Conservation (phyloP, 1,139 yeast genomes). For the Hanseniaspora uvarum region DNA sequence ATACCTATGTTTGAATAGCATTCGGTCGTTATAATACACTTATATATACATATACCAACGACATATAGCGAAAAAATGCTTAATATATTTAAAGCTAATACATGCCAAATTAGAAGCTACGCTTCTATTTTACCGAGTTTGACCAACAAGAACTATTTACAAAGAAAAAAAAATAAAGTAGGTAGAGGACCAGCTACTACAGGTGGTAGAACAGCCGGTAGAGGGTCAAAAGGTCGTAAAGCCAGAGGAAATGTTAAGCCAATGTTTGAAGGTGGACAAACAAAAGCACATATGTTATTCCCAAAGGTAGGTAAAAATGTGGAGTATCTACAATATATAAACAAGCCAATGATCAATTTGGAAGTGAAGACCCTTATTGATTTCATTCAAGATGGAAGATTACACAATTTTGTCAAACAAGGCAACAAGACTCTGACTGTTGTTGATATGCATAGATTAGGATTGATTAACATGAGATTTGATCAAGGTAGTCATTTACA, state of each 20-base stretch:
- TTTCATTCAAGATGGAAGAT: constrained; percentile 57
- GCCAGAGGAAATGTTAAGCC: constrained; percentile 84
- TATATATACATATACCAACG: too few species aligned
- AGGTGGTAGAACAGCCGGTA: constrained; percentile 83
- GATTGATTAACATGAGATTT: constrained; percentile 60
- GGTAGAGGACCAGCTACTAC: constrained; percentile 98
- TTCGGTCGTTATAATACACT: too few species aligned
- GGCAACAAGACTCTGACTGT: constrained; percentile 47
- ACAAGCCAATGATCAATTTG: constrained; percentile 42
- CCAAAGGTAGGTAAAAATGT: constrained; percentile 61
- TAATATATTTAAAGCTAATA: neutral
- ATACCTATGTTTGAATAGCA: too few species aligned
- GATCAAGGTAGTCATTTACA: constrained; percentile 64
- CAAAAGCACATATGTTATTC: constrained; percentile 78
- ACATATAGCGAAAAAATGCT: too few species aligned
- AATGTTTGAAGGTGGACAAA: constrained; percentile 99
- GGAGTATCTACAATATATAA: constrained; percentile 49
- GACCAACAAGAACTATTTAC: neutral
- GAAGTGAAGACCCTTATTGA: constrained; percentile 51
- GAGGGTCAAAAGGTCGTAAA: constrained; percentile 99
- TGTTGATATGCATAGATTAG: constrained; percentile 58
- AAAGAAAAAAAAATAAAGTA: constrained; percentile 43
- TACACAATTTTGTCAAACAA: constrained; percentile 37
- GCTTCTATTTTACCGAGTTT: neutral
- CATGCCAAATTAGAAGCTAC: neutral